Evolutionary conservation across 2,329 filamentous ascomycete species (phyloP), one percentile per base, ranked within the genome.

Genomic region (Phaeoacremonium minimum): DNA sequence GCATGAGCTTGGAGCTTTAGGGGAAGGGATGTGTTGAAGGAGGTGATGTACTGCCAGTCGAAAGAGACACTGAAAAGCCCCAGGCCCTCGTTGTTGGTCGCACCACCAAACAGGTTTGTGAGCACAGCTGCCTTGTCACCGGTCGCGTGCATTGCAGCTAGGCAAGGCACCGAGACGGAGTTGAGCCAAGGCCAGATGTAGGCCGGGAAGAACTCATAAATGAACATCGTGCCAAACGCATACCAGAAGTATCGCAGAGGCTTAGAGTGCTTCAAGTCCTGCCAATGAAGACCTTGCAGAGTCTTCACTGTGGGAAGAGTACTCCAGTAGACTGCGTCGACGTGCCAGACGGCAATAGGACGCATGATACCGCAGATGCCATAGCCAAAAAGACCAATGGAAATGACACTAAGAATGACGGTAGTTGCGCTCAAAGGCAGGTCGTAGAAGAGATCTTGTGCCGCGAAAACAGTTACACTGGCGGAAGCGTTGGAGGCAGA

Each of bases 21-120:
- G 0, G 75, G 75, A 1, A 77, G 61, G 0, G 75, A 67, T 0
- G 73, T 75, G 29, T 64, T 58, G 46, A 65, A 67, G 0, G 71
- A 78, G 6, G 72, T 75, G 34, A 77, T 73, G 67, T 70, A 70
- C 63, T 69, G 72, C 71, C 72, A 76, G 42, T 76, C 73, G n/a
- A 76, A 64, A 0, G 66, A 70, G 0, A 76, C 26, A 15, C 38
- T 63, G 17, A 76, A 68, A 0, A 74, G 49, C 0, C 72, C 72
- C 3, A 76, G 45, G 2, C 72, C 72, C 43, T 76, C 69, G 32
- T 76, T 76, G 40, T 68, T 72, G 6, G 61, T 52, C 3, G 71
- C 58, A 0, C 73, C 73, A 7, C 73, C 73, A 36, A 76, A 77
- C 0, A 75, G 32, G 15, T 62, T 69, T 0, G 67, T 73, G 8